Conservation (phyloP, 1,139 yeast genomes). For the Torulaspora globosa region DNA sequence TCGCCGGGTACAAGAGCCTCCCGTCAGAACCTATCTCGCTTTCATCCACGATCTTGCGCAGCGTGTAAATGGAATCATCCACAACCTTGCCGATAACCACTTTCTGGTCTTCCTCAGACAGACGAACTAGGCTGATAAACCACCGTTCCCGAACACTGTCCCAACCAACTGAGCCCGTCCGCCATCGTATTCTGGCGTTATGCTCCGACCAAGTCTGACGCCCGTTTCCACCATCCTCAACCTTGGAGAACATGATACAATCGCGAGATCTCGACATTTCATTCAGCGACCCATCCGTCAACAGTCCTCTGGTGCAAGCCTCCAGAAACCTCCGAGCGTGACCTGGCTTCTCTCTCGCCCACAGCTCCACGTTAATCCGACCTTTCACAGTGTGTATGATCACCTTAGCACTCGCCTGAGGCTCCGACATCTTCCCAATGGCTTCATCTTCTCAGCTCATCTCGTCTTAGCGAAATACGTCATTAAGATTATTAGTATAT, state of each 20-base stretch:
- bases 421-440: constrained; percentile 40
- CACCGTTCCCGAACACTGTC: constrained; percentile 37
- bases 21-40: constrained; percentile 45
- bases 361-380: constrained; percentile 54
- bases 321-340: constrained; percentile 49
- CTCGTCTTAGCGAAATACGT: neutral
- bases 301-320: constrained; percentile 41
- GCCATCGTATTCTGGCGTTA: constrained; percentile 51
- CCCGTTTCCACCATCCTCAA: constrained; percentile 15
- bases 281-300: constrained; percentile 6
- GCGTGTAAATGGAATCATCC: constrained; percentile 56
- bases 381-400: constrained; percentile 58
- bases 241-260: constrained; percentile 4
- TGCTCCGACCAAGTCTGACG: constrained; percentile 47
- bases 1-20: constrained; percentile 51
- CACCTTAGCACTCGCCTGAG: constrained; percentile 60
- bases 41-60: constrained; percentile 48
- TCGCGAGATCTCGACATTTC: constrained; percentile 3
- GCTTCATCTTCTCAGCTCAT: neutral
- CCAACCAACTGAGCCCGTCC: constrained; percentile 56
- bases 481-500: neutral
- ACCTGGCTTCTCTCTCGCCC: constrained; percentile 67
- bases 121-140: constrained; percentile 29
- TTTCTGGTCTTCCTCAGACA: constrained; percentile 31
- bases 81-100: constrained; percentile 57